These are phyloP conservation scores for Lyophyllum decastes DNA, from an alignment of 768 basidiomycete genomes.

Conservation along the genomic window DNA sequence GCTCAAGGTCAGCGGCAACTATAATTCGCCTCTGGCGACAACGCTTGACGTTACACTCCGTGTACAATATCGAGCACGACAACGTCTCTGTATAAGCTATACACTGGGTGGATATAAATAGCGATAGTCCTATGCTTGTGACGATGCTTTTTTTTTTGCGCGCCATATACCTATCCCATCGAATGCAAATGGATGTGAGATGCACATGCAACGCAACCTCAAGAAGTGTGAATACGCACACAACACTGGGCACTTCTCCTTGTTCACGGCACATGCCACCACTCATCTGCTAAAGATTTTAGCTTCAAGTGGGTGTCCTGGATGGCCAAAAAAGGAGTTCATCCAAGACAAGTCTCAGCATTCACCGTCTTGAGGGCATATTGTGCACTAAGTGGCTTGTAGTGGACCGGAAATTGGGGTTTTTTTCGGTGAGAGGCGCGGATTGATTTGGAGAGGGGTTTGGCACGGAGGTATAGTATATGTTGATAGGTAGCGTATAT, in stretches of 20 bases:
- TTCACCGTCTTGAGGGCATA: neutral
- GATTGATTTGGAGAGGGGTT: no score
- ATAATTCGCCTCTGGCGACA: conserved; percentile 7
- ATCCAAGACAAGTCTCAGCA: neutral
- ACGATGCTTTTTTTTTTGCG: neutral
- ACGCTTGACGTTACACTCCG: conserved; percentile 1
- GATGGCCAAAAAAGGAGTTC: neutral
- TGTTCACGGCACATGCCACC: no score
- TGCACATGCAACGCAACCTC: neutral
- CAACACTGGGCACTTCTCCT: neutral
- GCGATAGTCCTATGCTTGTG: neutral
- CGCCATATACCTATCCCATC: neutral
- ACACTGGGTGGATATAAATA: neutral
- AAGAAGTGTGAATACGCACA: neutral
- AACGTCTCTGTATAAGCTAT: neutral
- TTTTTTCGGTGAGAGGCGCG: no score
- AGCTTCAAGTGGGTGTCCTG: neutral
- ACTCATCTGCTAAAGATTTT: neutral
- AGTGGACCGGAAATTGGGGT: no score
- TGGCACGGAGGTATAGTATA: no score
- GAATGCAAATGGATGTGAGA: neutral
- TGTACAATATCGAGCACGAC: conserved; percentile 2
- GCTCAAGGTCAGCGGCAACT: conserved; percentile 5
- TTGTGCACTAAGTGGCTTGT: neutral
- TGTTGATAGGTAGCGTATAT: no score